Evolutionary conservation across 225 moss, liverwort and hornwort genomes (phyloP).

Genomic region (Marchantia polymorpha): DNA sequence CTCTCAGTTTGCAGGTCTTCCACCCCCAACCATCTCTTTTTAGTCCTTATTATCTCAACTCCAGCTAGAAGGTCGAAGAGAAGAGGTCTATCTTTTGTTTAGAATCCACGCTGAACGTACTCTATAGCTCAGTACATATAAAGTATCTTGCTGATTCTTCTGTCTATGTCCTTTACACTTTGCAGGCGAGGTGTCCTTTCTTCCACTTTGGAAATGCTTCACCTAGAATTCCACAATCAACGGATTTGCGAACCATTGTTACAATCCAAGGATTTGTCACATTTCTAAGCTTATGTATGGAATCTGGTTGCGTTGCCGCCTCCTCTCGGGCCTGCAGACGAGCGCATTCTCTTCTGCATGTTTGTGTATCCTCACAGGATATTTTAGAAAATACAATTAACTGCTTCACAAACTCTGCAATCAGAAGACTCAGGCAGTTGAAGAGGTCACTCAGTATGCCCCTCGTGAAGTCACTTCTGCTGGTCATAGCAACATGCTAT

Average conservation of each 20-base stretch:
- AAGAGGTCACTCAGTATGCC: constrained; percentile 21
- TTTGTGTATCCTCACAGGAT: constrained; percentile 20
- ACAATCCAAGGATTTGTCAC: constrained; percentile 15
- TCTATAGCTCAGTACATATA: not conserved
- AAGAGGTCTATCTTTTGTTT: not conserved
- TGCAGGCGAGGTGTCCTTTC: constrained; percentile 27
- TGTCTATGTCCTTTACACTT: not conserved
- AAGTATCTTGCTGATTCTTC: not conserved
- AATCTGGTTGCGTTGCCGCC: constrained; percentile 17
- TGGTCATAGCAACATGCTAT: constrained; percentile 23
- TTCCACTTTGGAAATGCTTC: not conserved
- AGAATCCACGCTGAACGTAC: not conserved
- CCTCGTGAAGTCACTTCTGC: constrained; percentile 23
- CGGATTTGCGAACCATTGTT: constrained; percentile 19
- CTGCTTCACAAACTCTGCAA: constrained; percentile 12
- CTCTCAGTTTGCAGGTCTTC: constrained; percentile 23
- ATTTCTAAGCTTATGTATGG: constrained; percentile 18
- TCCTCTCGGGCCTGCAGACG: constrained; percentile 28
- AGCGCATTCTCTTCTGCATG: constrained; percentile 21
- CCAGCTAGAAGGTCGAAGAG: not conserved
- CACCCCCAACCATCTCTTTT: not conserved
- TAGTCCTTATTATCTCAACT: not conserved
- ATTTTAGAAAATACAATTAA: constrained; percentile 11
- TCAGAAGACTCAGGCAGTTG: constrained; percentile 21
- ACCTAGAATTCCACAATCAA: not conserved